These are phyloP conservation scores for Jatropha podagrica DNA, from an alignment of 441 rosid species.

Conservation along the genomic window DNA sequence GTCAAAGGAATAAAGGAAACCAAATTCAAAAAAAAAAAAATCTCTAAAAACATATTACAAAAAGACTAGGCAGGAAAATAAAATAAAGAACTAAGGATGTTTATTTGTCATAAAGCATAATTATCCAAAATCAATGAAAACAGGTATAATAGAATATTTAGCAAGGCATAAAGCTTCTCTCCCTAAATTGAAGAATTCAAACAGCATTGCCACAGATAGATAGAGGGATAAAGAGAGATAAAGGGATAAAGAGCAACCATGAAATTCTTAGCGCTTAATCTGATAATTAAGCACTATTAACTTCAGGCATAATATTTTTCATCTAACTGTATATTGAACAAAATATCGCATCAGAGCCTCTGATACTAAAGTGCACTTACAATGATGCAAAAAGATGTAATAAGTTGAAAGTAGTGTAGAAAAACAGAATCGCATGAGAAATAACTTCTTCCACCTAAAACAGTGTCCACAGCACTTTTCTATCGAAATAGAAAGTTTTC, in stretches of 20 bases:
- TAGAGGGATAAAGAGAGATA: background rate
- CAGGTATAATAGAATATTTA: background rate
- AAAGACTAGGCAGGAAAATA: background rate
- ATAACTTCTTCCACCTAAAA: constrained; percentile 17
- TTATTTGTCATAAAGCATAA: background rate
- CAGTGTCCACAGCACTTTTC: constrained; percentile 15
- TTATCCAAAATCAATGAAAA: background rate
- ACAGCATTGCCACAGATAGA: background rate
- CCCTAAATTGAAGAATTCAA: background rate
- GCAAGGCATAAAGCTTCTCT: constrained; percentile 1
- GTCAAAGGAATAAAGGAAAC: constrained; percentile 30
- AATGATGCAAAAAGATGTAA: background rate
- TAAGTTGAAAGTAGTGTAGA: constrained; percentile 3
- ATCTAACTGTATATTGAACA: background rate
- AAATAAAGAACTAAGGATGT: background rate
- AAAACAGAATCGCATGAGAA: constrained; percentile 7
- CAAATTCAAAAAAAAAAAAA: constrained; percentile 18
- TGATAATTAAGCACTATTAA: background rate
- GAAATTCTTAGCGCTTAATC: background rate
- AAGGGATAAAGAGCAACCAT: background rate
- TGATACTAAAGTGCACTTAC: background rate
- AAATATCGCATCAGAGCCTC: background rate
- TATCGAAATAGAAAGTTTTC: constrained; percentile 17
- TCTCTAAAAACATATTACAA: background rate
- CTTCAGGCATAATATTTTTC: background rate